phyloP scores from a whole-genome alignment of 2,329 filamentous ascomycete genomes.

The Aspergillus luchuensis region DNA sequence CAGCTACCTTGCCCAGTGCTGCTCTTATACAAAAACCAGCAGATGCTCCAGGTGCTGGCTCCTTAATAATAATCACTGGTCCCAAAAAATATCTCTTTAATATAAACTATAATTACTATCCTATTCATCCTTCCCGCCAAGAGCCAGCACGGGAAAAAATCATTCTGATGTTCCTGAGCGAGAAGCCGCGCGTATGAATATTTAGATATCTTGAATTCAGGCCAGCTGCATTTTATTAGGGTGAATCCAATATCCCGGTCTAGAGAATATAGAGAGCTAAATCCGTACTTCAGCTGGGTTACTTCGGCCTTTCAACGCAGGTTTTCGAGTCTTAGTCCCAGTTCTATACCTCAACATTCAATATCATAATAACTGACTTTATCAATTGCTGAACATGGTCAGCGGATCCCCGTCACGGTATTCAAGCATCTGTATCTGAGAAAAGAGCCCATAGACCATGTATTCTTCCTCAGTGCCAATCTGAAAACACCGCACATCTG shows the following conservation, averaged over 20 bases:
- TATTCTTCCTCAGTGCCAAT: constrained; percentile 50
- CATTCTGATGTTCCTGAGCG: too few species aligned
- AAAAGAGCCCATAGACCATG: constrained; percentile 51
- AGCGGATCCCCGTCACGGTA: constrained; percentile 37
- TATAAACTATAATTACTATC: too few species aligned
- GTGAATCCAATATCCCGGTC: too few species aligned
- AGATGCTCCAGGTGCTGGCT: too few species aligned
- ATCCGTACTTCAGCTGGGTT: constrained; percentile 23
- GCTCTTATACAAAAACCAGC: constrained; percentile 7
- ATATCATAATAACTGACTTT: constrained; percentile 34
- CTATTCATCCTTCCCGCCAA: too few species aligned
- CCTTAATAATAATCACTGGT: too few species aligned
- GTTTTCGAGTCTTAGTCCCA: constrained; percentile 27
- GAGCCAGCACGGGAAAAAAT: too few species aligned
- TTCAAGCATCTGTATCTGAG: constrained; percentile 57
- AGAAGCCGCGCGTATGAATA: too few species aligned
- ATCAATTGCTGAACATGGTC: constrained; percentile 22
- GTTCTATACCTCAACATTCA: constrained; percentile 35
- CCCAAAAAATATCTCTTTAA: too few species aligned
- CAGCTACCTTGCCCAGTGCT: constrained; percentile 31
- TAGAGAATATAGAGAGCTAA: neutral
- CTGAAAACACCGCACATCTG: constrained; percentile 45
- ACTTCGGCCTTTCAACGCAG: constrained; percentile 32
- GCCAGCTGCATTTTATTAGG: too few species aligned
- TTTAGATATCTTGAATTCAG: too few species aligned